phyloP scores from a whole-genome alignment of 2,329 filamentous ascomycete genomes.

The Thermoascus crustaceus region DNA sequence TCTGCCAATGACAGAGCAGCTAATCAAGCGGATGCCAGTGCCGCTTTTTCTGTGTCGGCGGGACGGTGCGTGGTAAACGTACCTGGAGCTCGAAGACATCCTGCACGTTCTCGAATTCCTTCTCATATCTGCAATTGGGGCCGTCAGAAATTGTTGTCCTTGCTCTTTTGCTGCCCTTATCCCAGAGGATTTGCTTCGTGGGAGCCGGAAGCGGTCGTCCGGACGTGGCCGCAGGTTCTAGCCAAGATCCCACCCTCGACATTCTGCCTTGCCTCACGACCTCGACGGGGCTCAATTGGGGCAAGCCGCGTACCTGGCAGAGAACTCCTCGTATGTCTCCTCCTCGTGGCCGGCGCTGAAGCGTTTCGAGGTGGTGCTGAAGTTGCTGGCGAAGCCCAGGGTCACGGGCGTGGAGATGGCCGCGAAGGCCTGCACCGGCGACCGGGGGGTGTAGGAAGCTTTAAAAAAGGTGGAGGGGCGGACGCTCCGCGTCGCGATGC shows the following conservation, averaged over 20 bases:
- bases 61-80: constrained; percentile 31
- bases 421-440: constrained; percentile 50
- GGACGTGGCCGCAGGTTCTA: constrained; percentile 1
- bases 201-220: constrained; percentile 1
- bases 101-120: constrained; percentile 95
- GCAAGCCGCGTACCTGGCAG: constrained; percentile 66
- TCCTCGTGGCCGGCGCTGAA: constrained; percentile 63
- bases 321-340: constrained; percentile 99
- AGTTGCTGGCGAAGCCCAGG: constrained; percentile 52
- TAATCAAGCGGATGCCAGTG: constrained; percentile 8
- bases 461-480: constrained; percentile 54
- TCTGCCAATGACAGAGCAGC: constrained; percentile 11
- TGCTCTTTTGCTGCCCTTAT: too few relatives aligned
- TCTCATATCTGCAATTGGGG: constrained; percentile 73
- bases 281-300: constrained; percentile 11
- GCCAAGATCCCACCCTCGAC: background rate
- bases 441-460: constrained; percentile 52
- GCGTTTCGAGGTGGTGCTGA: constrained; percentile 48
- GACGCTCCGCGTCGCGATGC: constrained; percentile 60
- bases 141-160: constrained; percentile 12
- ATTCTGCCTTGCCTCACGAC: background rate
- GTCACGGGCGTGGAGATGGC: constrained; percentile 45
- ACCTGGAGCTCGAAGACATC: constrained; percentile 99
- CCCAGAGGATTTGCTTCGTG: background rate
- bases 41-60: constrained; percentile 10